Evolutionary conservation across 2,329 filamentous ascomycete genomes (phyloP).

Genomic region (Fusarium sp.): DNA sequence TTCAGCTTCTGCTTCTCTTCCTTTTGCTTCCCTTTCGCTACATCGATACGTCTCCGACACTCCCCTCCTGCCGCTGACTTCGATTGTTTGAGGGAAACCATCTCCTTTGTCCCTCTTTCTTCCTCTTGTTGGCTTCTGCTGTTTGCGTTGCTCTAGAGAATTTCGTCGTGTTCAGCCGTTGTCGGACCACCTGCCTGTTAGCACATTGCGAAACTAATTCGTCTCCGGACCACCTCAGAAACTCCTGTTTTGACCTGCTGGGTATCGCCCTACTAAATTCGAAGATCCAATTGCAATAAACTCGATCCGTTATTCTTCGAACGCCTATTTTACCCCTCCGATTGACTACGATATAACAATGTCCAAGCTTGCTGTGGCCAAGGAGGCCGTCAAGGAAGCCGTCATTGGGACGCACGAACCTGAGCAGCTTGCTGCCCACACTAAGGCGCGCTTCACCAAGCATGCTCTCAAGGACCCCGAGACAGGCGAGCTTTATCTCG

Average conservation of each 20-base stretch:
- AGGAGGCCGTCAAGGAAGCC: conserved; percentile 81
- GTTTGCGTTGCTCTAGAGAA: conserved; percentile 22
- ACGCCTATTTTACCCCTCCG: conserved; percentile 23
- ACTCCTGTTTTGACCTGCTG: conserved; percentile 8
- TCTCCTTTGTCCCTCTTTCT: conserved; percentile 11
- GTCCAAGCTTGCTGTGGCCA: conserved; percentile 62
- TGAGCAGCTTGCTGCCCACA: conserved; percentile 76
- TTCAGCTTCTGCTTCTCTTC: conserved; percentile 21
- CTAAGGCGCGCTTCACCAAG: conserved; percentile 79
- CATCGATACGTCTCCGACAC: conserved; percentile 25
- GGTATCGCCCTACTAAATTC: conserved; percentile 20
- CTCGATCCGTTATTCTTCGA: conserved; percentile 15
- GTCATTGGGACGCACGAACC: conserved; percentile 73
- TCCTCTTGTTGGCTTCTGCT: conserved; percentile 17
- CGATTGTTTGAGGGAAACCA: conserved; percentile 25
- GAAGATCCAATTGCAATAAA: conserved; percentile 36
- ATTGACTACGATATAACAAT: conserved; percentile 45
- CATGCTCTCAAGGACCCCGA: conserved; percentile 80
- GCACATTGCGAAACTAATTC: conserved; percentile 18
- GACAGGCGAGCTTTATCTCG: conserved; percentile 83
- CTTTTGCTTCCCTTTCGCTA: conserved; percentile 18
- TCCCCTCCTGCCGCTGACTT: conserved; percentile 23
- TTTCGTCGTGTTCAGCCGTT: conserved; percentile 25
- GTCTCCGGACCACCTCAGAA: conserved; percentile 5
- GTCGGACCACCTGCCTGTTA: conserved; percentile 32